Percentiles rank a stretch among this genome's conserved stretches.
These are phyloP conservation scores for Fulvia fulva DNA, from an alignment of 2,329 filamentous ascomycete genomes.

Conservation along the genomic window DNA sequence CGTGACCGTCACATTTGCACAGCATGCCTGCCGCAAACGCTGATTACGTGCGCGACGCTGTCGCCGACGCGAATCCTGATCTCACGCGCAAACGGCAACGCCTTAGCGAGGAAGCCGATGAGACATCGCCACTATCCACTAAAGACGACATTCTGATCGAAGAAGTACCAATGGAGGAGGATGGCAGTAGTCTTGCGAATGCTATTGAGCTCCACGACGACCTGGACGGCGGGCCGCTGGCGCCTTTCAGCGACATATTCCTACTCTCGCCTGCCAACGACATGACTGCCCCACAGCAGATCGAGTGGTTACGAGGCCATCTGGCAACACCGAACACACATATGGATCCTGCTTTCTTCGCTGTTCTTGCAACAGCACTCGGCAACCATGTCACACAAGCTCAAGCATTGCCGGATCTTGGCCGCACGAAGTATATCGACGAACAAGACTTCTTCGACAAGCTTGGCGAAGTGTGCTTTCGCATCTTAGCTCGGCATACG, in stretches of 20 bases:
- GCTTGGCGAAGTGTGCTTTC: background rate
- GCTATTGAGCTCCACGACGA: slow-evolving; percentile 39
- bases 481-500: background rate
- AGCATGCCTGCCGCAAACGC: slow-evolving; percentile 19
- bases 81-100: slow-evolving; percentile 46
- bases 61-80: slow-evolving; percentile 43
- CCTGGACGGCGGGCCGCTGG: slow-evolving; percentile 7
- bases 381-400: background rate
- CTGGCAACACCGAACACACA: background rate
- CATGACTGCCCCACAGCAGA: slow-evolving; percentile 4
- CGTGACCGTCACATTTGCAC: slow-evolving; percentile 14
- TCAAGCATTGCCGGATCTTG: slow-evolving; percentile 1
- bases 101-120: slow-evolving; percentile 36
- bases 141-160: slow-evolving; percentile 24
- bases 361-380: background rate
- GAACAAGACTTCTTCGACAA: slow-evolving; percentile 21
- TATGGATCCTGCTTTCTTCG: background rate
- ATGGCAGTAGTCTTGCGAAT: slow-evolving; percentile 35
- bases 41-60: slow-evolving; percentile 37
- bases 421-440: slow-evolving; percentile 15
- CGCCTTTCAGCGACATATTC: slow-evolving; percentile 17
- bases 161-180: slow-evolving; percentile 36
- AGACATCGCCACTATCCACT: slow-evolving; percentile 24
- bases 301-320: slow-evolving; percentile 8
- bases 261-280: background rate